Evolutionary conservation across 352 stramenopile species (phyloP), one percentile per base, ranked within the genome.

Genomic region (Phytopythium ostracodes): DNA sequence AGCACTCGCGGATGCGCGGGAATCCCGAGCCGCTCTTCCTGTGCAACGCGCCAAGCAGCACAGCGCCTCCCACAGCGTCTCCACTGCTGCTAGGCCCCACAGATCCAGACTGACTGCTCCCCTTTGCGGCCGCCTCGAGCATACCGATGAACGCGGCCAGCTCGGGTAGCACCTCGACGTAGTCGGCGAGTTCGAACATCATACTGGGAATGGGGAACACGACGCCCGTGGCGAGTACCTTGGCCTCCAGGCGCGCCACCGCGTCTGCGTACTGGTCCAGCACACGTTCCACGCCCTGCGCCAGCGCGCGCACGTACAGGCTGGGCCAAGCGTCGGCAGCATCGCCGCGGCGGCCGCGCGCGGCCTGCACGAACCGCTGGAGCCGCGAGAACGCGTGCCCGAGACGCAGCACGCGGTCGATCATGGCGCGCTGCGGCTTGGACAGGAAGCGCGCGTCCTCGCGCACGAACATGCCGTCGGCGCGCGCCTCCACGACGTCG

Each of bases 111-210:
- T 14, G 50, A 33, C 20, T 29, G 24, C 38, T 43, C 22, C 18
- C 51, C 17, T 49, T 35, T 57, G 60, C 25, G 42, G 50, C 12
- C 49, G 40, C 18, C 47, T 47, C 58, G 44, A 88, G 63, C 59
- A 69, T 70, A 22, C 67, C 50, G 50, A 91, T 67, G n/a, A 92
- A 63, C 59, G 65, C 69, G 31, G 64, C 68, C n/a, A 92, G 64
- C 65, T 88, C 75, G 0, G 81, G 83, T 44, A 92, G 46, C 54
- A 90, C 52, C 44, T 92, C 83, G 35, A 59, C 18, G 50, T 73
- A 90, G 61, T 84, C 77, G 27, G 88, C 79, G 20, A 92, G 71
- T 61, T 92, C 83, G 58, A 78, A 84, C 61, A 88, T 72, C 63
- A 90, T 70, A 44, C 85, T 81, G 15, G 80, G 76, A 22, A 92